phyloP scores from a whole-genome alignment of 2,329 filamentous ascomycete genomes.

The Curvularia hawaiiensis region DNA sequence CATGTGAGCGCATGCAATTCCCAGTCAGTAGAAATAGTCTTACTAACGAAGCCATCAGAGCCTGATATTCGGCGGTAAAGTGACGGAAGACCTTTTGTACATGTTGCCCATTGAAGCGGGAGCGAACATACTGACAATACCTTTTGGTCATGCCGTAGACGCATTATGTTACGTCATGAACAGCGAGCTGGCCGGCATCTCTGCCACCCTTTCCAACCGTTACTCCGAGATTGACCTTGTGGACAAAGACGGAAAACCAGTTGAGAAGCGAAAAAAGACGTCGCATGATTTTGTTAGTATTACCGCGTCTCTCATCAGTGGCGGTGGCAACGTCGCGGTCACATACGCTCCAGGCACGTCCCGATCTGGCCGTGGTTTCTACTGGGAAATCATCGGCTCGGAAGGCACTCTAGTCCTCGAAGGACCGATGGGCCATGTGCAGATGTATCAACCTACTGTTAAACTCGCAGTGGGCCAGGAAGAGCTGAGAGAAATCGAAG shows the following conservation, averaged over 20 bases:
- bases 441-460: constrained; percentile 51
- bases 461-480: constrained; percentile 37
- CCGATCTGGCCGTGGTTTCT: constrained; percentile 33
- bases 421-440: constrained; percentile 38
- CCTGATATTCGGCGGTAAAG: constrained; percentile 26
- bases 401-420: constrained; percentile 43
- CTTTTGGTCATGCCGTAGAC: constrained; percentile 45
- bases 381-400: constrained; percentile 48
- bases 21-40: neutral
- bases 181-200: constrained; percentile 33
- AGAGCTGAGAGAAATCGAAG: constrained; percentile 52
- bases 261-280: constrained; percentile 30
- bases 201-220: constrained; percentile 33
- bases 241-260: constrained; percentile 24
- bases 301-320: constrained; percentile 25
- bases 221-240: constrained; percentile 28
- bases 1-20: constrained; percentile 12
- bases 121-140: constrained; percentile 51
- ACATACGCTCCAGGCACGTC: constrained; percentile 29
- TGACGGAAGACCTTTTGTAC: constrained; percentile 49
- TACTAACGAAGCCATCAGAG: constrained; percentile 19
- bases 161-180: constrained; percentile 37
- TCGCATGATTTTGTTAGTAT: constrained; percentile 38
- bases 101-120: constrained; percentile 55
- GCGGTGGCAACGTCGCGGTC: constrained; percentile 32